phyloP scores from a whole-genome alignment of 2,329 filamentous ascomycete genomes.

The Neoscytalidium dimidiatum region DNA sequence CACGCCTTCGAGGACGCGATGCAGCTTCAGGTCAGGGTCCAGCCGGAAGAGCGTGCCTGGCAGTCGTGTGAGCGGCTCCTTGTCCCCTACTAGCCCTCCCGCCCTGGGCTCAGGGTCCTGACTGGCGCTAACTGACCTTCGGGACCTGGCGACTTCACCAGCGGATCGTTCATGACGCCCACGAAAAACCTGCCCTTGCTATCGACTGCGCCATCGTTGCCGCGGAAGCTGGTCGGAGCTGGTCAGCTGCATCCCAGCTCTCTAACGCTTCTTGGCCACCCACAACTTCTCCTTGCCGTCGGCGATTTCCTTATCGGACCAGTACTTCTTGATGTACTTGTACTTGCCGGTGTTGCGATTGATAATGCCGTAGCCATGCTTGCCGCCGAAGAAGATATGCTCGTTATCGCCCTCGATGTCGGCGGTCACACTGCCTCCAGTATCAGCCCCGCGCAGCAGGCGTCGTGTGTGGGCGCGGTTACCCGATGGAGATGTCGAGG shows the following conservation, averaged over 20 bases:
- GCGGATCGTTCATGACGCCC: constrained; percentile 82
- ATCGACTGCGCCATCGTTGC: constrained; percentile 83
- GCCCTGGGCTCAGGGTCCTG: background rate
- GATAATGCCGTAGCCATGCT: constrained; percentile 78
- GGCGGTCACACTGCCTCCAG: constrained; percentile 57
- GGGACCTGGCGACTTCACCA: constrained; percentile 54
- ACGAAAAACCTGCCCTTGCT: constrained; percentile 81
- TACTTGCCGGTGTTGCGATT: constrained; percentile 62
- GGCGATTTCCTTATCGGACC: constrained; percentile 51
- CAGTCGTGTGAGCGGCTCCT: background rate
- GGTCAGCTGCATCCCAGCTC: background rate
- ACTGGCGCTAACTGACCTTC: constrained; percentile 31
- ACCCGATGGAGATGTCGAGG: constrained; percentile 60
- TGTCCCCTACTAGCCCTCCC: background rate
- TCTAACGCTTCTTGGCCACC: constrained; percentile 22
- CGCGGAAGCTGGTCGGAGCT: constrained; percentile 52
- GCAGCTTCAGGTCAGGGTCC: constrained; percentile 60
- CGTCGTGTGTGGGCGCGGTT: constrained; percentile 22
- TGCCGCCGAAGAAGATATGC: constrained; percentile 75
- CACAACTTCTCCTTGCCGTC: constrained; percentile 49
- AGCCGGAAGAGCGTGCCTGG: constrained; percentile 74
- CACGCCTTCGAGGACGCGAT: constrained; percentile 62
- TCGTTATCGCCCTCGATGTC: constrained; percentile 71
- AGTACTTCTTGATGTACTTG: constrained; percentile 59
- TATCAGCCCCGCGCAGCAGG: constrained; percentile 2